Base-by-base conservation (phyloP, 768 basidiomycete species). In the Neoboletus subvelutipes region DNA sequence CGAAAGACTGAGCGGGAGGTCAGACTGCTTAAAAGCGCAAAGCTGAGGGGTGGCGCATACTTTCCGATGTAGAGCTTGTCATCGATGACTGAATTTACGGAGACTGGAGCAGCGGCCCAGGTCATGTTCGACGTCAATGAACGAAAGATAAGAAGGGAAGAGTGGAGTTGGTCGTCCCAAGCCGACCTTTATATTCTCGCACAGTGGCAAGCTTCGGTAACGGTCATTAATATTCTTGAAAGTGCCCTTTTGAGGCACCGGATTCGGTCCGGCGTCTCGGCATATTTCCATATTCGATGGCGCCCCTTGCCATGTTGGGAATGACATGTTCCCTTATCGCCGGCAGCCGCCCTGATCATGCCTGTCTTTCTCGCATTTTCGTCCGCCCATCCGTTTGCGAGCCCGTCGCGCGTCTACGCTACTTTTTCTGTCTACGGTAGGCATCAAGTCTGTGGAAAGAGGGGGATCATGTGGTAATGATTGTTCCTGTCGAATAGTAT, bases 21-120 rank as follows among this genome's bases (percentile, higher is more conserved):
- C 26, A 59, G 63, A 45, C 22, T 37, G 36, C 26, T 1, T 12
- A 31, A 40, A n/a, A 17, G n/a, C n/a, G 28, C 47, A 33, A 22
- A 11, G 36, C 7, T 10, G 22, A 28, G 4, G 4, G n/a, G 39
- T 40, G 20, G n/a, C 11, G 9, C 73, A 49, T 60, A 74, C 73
- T 76, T 75, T 66, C 75, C 73, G 15, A 75, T 66, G 57, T 67
- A 76, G 43, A 75, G 59, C 29, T 65, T 64, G 50, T 71, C 64
- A 29, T 71, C 66, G 34, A 75, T 57, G 52, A 75, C 64, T 12
- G 72, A 54, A 22, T 53, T 48, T 26, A 70, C 26, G 24, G 71
- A 71, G 39, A 65, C 56, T 24, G 72, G 70, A 5, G 60, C 62
- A 22, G 69, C 62, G 28, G 50, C 47, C 70, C 71, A 70, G 36